Conservation (phyloP, 169 alveolate genomes). For the Pseudocohnilembus persalinus region DNA sequence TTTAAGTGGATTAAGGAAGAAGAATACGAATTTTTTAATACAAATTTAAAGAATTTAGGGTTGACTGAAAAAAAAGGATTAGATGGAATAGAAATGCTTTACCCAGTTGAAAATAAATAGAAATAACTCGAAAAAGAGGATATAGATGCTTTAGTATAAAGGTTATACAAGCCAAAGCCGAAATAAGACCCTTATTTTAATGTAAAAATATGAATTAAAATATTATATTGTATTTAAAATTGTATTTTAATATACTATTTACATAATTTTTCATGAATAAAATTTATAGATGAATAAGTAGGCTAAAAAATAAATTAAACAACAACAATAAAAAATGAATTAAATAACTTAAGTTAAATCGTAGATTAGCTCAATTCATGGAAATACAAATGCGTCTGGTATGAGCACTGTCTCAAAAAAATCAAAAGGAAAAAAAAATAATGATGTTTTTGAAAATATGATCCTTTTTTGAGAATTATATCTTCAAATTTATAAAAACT, state of each 20-base stretch:
- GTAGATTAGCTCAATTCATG: too few species aligned
- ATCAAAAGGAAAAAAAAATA: too few species aligned
- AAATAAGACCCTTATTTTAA: constrained; percentile 23
- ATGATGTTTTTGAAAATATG: background rate
- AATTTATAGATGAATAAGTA: background rate
- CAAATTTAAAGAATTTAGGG: constrained; percentile 34
- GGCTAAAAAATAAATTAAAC: background rate
- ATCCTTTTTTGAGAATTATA: background rate
- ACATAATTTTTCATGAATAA: too few species aligned
- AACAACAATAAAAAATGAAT: background rate
- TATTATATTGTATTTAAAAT: too few species aligned
- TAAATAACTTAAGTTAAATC: background rate
- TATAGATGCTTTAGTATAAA: constrained; percentile 31
- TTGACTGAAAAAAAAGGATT: constrained; percentile 47
- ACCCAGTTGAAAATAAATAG: constrained; percentile 39
- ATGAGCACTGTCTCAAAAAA: background rate
- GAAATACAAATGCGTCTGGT: background rate
- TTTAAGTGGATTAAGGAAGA: constrained; percentile 34
- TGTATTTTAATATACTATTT: background rate
- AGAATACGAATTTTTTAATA: constrained; percentile 40
- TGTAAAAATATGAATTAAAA: background rate
- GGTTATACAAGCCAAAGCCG: constrained; percentile 36
- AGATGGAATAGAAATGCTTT: constrained; percentile 48
- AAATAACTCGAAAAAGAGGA: constrained; percentile 40
- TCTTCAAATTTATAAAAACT: too few species aligned